phyloP scores from a whole-genome alignment of 2,329 filamentous ascomycete species.

The Ceratocystis eucalypticola region DNA sequence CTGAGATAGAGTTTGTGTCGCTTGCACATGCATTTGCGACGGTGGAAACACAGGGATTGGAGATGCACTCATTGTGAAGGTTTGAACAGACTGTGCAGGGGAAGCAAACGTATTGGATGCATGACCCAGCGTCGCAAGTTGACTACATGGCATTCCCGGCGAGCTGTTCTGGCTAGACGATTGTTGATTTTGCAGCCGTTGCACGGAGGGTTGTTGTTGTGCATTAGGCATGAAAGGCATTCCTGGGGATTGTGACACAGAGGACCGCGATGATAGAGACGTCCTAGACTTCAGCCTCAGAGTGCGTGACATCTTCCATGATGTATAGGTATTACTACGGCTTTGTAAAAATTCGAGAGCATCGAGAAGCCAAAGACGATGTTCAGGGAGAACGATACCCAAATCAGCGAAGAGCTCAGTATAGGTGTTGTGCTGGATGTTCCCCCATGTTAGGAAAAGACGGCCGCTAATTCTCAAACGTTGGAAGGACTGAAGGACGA shows the following conservation, averaged over 20 bases:
- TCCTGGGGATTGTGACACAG: not conserved
- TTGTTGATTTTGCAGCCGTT: not conserved
- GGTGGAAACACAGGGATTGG: not conserved
- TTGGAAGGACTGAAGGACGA: conserved; percentile 42
- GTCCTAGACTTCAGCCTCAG: not conserved
- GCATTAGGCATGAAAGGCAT: not conserved
- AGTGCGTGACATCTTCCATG: conserved; percentile 11
- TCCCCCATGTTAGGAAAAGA: conserved; percentile 43
- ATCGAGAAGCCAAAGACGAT: conserved; percentile 25
- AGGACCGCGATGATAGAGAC: not conserved
- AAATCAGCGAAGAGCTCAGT: conserved; percentile 40
- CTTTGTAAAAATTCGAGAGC: conserved; percentile 19
- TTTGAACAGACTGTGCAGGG: not conserved
- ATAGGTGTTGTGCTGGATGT: conserved; percentile 34
- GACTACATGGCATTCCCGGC: not conserved
- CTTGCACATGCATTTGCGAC: not conserved
- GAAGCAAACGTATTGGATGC: not conserved
- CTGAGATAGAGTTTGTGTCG: not conserved
- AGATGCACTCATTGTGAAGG: not conserved
- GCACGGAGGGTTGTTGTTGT: not conserved
- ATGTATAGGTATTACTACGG: conserved; percentile 19
- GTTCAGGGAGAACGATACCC: conserved; percentile 42
- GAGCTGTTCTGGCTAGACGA: not conserved
- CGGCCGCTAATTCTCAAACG: conserved; percentile 54
- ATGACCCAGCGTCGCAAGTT: not conserved